phyloP scores from a whole-genome alignment of 768 basidiomycete genomes.

The Paxillus involutus region DNA sequence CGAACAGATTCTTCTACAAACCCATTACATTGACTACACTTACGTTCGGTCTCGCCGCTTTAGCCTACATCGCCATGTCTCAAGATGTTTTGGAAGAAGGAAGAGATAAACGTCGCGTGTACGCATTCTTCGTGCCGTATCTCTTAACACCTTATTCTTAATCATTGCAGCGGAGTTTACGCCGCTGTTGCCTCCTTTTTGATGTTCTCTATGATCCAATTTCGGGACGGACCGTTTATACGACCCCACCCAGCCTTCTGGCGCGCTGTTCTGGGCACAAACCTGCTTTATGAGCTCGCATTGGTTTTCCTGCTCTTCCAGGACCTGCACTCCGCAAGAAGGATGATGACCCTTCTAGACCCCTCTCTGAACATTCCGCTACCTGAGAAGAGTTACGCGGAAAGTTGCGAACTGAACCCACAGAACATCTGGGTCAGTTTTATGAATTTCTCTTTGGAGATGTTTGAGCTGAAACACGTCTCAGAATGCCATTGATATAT shows the following conservation, averaged over 20 bases:
- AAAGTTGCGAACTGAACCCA: conserved; percentile 68
- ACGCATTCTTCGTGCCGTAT: conserved; percentile 28
- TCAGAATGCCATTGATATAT: conserved; percentile 81
- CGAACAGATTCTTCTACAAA: conserved; percentile 80
- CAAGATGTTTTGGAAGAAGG: conserved; percentile 86
- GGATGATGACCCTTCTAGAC: conserved; percentile 81
- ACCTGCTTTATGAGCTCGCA: conserved; percentile 79
- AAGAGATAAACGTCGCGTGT: conserved; percentile 78
- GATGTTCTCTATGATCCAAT: conserved; percentile 82
- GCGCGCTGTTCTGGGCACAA: conserved; percentile 76
- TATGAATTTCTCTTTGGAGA: not conserved
- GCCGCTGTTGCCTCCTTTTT: conserved; percentile 75
- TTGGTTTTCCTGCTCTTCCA: conserved; percentile 87
- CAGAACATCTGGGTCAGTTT: conserved; percentile 64
- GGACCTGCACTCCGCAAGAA: conserved; percentile 72
- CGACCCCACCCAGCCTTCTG: conserved; percentile 88
- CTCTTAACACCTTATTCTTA: conserved; percentile 10
- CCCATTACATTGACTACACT: conserved; percentile 79
- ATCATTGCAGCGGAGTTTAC: conserved; percentile 62
- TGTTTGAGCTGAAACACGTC: not conserved
- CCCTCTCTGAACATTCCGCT: conserved; percentile 67
- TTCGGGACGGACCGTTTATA: conserved; percentile 87
- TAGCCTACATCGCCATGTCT: conserved; percentile 82
- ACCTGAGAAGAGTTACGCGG: conserved; percentile 85
- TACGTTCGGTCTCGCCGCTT: conserved; percentile 57